phyloP scores from a whole-genome alignment of 2,329 filamentous ascomycete genomes.

The Aspergillus pseudonomiae region DNA sequence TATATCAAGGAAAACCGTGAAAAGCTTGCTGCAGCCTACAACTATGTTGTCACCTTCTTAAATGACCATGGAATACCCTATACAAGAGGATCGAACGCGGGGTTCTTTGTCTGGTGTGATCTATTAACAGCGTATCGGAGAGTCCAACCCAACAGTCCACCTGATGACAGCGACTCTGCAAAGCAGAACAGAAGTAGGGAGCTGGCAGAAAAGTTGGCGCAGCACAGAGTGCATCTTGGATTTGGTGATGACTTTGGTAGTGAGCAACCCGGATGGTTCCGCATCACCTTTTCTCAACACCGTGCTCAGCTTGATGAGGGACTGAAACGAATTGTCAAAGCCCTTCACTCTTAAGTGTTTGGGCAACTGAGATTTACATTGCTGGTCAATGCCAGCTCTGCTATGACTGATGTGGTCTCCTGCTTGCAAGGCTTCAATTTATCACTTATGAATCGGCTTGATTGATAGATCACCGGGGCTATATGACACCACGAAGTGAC shows the following conservation, averaged over 20 bases:
- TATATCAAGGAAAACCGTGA: neutral
- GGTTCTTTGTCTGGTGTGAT: neutral
- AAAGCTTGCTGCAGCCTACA: neutral
- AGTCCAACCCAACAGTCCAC: neutral
- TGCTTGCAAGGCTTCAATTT: too few species aligned
- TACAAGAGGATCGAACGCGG: neutral
- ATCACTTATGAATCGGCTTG: too few species aligned
- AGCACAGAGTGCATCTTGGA: neutral
- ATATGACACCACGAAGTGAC: too few species aligned
- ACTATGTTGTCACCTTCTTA: neutral
- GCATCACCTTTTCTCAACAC: neutral
- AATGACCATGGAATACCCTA: neutral
- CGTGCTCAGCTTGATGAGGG: neutral
- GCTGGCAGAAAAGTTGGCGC: neutral
- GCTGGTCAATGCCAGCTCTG: neutral
- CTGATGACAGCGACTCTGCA: neutral
- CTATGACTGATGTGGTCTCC: too few species aligned
- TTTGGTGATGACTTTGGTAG: neutral
- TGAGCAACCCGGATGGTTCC: neutral
- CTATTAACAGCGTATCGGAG: neutral
- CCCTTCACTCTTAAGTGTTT: neutral
- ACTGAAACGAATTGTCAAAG: neutral
- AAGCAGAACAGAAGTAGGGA: neutral
- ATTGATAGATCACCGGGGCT: too few species aligned
- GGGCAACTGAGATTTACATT: neutral